Evolutionary conservation across 805 yeast species (phyloP).

Genomic region (Zygosaccharomyces pseudorouxii): DNA sequence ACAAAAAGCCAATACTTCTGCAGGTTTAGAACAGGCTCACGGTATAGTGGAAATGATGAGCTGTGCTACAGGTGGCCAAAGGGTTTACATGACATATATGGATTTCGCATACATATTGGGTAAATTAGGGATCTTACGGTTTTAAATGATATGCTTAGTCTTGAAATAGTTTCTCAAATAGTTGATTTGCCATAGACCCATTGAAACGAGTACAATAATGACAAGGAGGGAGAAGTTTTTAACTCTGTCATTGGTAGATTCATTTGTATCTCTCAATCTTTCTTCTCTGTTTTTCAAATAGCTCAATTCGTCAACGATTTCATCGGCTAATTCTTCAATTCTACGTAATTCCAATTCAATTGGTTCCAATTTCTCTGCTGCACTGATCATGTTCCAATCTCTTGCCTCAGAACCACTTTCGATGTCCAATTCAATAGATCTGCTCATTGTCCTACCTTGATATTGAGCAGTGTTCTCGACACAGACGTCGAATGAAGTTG

Average conservation of each 20-base stretch:
- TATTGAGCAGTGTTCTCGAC: constrained; percentile 58
- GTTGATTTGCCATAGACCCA: constrained; percentile 90
- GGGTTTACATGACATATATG: constrained; percentile 37
- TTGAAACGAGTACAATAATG: constrained; percentile 60
- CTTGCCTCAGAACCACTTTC: constrained; percentile 96
- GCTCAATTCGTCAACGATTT: constrained; percentile 71
- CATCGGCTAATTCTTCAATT: constrained; percentile 80
- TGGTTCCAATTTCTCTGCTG: constrained; percentile 88
- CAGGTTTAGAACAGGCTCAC: constrained; percentile 33
- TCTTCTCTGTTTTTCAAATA: constrained; percentile 87
- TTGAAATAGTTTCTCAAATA: constrained; percentile 91
- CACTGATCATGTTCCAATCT: constrained; percentile 95
- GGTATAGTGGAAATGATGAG: constrained; percentile 45
- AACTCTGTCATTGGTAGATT: constrained; percentile 90
- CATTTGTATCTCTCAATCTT: constrained; percentile 93
- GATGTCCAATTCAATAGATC: constrained; percentile 84
- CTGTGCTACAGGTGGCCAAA: constrained; percentile 39
- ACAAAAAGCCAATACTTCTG: constrained; percentile 30
- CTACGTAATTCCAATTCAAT: constrained; percentile 85
- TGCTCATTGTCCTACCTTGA: constrained; percentile 43
- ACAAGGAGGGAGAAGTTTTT: constrained; percentile 76
- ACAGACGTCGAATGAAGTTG: constrained; percentile 87
- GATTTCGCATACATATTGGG: constrained; percentile 50
- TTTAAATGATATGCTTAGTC: constrained; percentile 68
- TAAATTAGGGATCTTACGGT: constrained; percentile 41